phyloP scores from a whole-genome alignment of 2,329 filamentous ascomycete species.

The Ceratocystis eucalypticola region DNA sequence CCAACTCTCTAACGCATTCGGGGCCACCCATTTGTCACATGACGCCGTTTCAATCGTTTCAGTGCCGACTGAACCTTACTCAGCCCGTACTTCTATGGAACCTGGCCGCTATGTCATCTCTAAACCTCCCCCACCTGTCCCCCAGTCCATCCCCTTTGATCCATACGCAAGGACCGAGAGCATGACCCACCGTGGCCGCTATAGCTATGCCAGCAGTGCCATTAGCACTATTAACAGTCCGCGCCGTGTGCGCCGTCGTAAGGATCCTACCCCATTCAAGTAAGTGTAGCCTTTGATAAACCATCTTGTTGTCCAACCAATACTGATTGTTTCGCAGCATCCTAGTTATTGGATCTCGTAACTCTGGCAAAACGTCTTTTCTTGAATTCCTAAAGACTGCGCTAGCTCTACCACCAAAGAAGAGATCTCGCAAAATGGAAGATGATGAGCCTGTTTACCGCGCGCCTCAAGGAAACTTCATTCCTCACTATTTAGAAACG shows the following conservation, averaged over 20 bases:
- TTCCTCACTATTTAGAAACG: slow-evolving; percentile 80
- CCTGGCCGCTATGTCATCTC: slow-evolving; percentile 32
- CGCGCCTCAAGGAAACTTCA: slow-evolving; percentile 54
- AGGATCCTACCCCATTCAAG: slow-evolving; percentile 98
- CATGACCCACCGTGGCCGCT: slow-evolving; percentile 91
- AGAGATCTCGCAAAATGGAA: slow-evolving; percentile 45
- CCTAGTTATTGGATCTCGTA: slow-evolving; percentile 74
- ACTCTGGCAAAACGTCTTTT: slow-evolving; percentile 90
- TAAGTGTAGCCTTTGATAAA: slow-evolving; percentile 39
- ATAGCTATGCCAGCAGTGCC: slow-evolving; percentile 88
- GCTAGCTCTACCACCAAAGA: slow-evolving; percentile 68
- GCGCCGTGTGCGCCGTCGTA: slow-evolving; percentile 78
- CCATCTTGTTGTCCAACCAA: background rate
- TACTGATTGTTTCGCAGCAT: slow-evolving; percentile 42
- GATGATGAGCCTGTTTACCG: slow-evolving; percentile 45
- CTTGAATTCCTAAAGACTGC: slow-evolving; percentile 87
- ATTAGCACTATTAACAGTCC: slow-evolving; percentile 88
- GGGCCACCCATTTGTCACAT: slow-evolving; percentile 41
- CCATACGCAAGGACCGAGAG: slow-evolving; percentile 77
- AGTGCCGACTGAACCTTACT: slow-evolving; percentile 30
- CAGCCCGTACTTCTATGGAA: slow-evolving; percentile 41
- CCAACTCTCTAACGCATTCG: slow-evolving; percentile 34
- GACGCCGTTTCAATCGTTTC: slow-evolving; percentile 49
- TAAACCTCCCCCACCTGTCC: slow-evolving; percentile 39
- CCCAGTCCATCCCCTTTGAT: slow-evolving; percentile 44